Percentiles rank a stretch among this genome's conserved stretches.
phyloP scores from a whole-genome alignment of 2,329 filamentous ascomycete species.

The Septoria linicola region DNA sequence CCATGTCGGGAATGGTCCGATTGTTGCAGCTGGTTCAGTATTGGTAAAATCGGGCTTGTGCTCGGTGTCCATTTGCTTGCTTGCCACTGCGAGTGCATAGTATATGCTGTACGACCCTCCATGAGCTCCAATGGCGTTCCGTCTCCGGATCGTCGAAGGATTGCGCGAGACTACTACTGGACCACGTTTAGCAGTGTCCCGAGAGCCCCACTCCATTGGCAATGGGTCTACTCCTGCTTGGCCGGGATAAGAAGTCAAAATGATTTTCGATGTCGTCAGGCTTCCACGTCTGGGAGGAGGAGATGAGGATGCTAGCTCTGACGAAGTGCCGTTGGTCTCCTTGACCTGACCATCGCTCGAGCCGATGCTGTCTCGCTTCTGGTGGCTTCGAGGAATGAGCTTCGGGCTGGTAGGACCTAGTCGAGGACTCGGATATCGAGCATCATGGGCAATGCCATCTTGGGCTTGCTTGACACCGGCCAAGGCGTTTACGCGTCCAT shows the following conservation, averaged over 20 bases:
- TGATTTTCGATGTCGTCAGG: constrained; percentile 56
- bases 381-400: constrained; percentile 24
- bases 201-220: constrained; percentile 80
- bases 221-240: constrained; percentile 94
- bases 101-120: constrained; percentile 96
- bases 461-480: constrained; percentile 58
- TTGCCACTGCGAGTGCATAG: constrained; percentile 87
- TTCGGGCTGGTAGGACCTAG: constrained; percentile 28
- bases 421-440: constrained; percentile 29
- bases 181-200: constrained; percentile 71
- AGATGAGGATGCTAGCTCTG: constrained; percentile 18
- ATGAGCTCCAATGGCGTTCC: constrained; percentile 72
- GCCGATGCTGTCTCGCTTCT: constrained; percentile 30
- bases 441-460: constrained; percentile 47
- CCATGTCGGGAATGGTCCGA: constrained; percentile 90
- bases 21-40: constrained; percentile 85
- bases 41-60: constrained; percentile 79
- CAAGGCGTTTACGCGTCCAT: constrained; percentile 61
- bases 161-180: constrained; percentile 84
- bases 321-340: constrained; percentile 22
- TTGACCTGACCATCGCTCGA: constrained; percentile 28
- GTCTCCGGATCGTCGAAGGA: constrained; percentile 70
- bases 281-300: constrained; percentile 41
- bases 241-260: constrained; percentile 82
- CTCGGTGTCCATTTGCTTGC: constrained; percentile 79